Base-by-base conservation (phyloP, 2,329 filamentous ascomycete species). In the Xylaria sp. region DNA sequence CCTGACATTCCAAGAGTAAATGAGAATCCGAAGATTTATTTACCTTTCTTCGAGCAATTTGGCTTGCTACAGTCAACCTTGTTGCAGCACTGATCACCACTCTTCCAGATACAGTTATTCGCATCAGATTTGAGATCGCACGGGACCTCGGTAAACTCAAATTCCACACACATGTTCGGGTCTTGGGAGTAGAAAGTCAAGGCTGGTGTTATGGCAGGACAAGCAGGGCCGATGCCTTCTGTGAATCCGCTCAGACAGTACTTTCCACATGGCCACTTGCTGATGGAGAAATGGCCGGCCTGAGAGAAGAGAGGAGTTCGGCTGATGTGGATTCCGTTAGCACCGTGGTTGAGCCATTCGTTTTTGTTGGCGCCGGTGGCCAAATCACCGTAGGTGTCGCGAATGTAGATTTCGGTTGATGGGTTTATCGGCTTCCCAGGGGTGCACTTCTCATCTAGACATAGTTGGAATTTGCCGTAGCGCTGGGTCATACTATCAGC, bases 101-200 rank as follows among this genome's bases (percentile, higher is more conserved):
- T 56, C 39, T 61, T 64, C 67, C 67, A 69, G 41, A 69, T 64
- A 18, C 67, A 69, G 49, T 69, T 69, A 20, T 69, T 69, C n/a
- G 48, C 41, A 23, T 67, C 51, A 8, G 59, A 59, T 41, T 67
- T 67, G 39, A 67, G 28, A 41, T 69, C 59, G 49, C 67, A 69
- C 23, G 67, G 67, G 5, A 69, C 67, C 59, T 69, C 67, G 1
- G 49, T 67, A 12, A 69, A 51, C 20, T 67, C 67, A 43, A 67
- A 69, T 13, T 67, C 67, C 2, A 69, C 60, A 36, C 67, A 69
- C 64, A 64, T 69, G 59, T 67, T 55, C 33, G 67, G 67, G 33
- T 69, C 64, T 56, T 64, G 59, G 4, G 67, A 31, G 51, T 67
- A 60, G 64, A 69, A 69, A 13, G 67, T 67, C 59, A 69, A 15